These are phyloP conservation scores for Trichoderma endophyticum DNA, from an alignment of 2,329 filamentous ascomycete species.

Conservation along the genomic window DNA sequence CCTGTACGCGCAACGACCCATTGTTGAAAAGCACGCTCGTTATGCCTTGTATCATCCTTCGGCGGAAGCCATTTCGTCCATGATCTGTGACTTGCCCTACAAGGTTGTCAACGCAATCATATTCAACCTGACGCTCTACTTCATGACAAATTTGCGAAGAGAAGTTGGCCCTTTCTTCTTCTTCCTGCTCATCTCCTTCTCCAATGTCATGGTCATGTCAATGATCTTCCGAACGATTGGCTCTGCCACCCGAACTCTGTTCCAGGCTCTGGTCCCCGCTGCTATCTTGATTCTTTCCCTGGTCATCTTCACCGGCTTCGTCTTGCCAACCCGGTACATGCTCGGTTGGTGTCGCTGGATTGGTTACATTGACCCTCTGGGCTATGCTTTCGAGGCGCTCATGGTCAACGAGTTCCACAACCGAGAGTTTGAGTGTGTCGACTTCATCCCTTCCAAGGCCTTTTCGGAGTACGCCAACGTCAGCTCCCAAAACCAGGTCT, in stretches of 20 bases:
- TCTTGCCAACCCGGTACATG: constrained; percentile 66
- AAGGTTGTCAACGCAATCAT: constrained; percentile 67
- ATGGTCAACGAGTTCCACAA: constrained; percentile 80
- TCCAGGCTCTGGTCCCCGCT: constrained; percentile 60
- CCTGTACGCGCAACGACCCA: constrained; percentile 82
- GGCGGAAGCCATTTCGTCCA: constrained; percentile 81
- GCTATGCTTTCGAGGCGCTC: constrained; percentile 75
- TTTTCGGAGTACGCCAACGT: constrained; percentile 27
- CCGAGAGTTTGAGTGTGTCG: constrained; percentile 54
- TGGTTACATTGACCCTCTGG: constrained; percentile 74
- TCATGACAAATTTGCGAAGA: constrained; percentile 77
- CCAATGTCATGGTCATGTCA: constrained; percentile 73
- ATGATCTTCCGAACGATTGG: constrained; percentile 83
- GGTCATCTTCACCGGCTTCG: constrained; percentile 69
- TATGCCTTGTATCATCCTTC: constrained; percentile 90
- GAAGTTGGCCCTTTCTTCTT: constrained; percentile 79
- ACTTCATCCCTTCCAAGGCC: constrained; percentile 41
- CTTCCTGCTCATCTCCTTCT: constrained; percentile 74
- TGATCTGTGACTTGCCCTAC: constrained; percentile 82
- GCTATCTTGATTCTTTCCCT: constrained; percentile 62
- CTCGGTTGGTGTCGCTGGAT: constrained; percentile 80
- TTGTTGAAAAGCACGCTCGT: constrained; percentile 83
- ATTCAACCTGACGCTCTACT: constrained; percentile 82
- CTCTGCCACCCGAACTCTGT: constrained; percentile 68
- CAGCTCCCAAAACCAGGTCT: constrained; percentile 47